A percentile compares a stretch with the other conserved stretches of the same genome.
These are phyloP conservation scores for Tricholoma matsutake DNA, from an alignment of 768 basidiomycete species.

Conservation along the genomic window DNA sequence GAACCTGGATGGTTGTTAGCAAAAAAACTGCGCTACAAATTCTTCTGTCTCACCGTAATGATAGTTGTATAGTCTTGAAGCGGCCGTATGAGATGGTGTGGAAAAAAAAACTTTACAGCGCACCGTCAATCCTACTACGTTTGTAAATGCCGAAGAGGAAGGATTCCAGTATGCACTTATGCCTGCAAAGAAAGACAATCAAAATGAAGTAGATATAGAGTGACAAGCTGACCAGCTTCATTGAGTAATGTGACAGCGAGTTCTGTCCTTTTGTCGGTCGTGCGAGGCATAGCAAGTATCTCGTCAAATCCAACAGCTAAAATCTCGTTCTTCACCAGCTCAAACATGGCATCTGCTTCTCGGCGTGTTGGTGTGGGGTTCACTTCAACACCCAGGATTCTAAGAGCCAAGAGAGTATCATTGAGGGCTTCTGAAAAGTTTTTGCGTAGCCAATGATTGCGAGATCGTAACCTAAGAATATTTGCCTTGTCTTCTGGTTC, in stretches of 20 bases:
- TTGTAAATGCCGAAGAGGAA: conserved; percentile 49
- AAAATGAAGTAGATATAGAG: neutral
- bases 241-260: conserved; percentile 64
- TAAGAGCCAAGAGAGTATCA: conserved; percentile 58
- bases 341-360: conserved; percentile 64
- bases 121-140: conserved; percentile 66
- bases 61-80: conserved; percentile 58
- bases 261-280: conserved; percentile 55
- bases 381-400: conserved; percentile 59
- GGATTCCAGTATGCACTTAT: conserved; percentile 73
- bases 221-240: conserved; percentile 51
- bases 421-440: conserved; percentile 53
- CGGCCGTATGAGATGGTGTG: neutral
- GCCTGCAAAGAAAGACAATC: conserved; percentile 31
- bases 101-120: conserved; percentile 16
- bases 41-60: conserved; percentile 46
- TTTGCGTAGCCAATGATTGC: conserved; percentile 61
- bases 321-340: conserved; percentile 68
- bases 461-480: conserved; percentile 56
- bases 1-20: conserved; percentile 34
- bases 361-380: conserved; percentile 48
- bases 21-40: neutral
- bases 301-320: conserved; percentile 67
- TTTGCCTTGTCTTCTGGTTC: conserved; percentile 54
- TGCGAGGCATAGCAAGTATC: conserved; percentile 59